Conservation (phyloP, 768 basidiomycete genomes). For the Roridomyces roridus region DNA sequence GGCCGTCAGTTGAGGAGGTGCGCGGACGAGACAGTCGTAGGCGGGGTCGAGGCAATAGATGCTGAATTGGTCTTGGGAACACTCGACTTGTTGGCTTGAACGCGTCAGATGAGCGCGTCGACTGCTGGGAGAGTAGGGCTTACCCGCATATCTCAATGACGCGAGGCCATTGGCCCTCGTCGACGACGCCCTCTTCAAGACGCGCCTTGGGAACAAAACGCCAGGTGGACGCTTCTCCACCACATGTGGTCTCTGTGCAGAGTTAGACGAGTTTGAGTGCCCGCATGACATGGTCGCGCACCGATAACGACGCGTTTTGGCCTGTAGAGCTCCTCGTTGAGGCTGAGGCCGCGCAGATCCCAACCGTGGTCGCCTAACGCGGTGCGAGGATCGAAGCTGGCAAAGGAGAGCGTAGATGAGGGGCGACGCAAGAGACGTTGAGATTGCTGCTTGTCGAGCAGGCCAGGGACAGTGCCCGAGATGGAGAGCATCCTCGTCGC, state of each 20-base stretch:
- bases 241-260: conserved; percentile 50
- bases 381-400: conserved; percentile 73
- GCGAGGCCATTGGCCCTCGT: conserved; percentile 79
- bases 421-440: conserved; percentile 65
- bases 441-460: conserved; percentile 64
- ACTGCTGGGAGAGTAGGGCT: conserved; percentile 30
- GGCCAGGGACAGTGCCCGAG: conserved; percentile 60
- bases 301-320: conserved; percentile 78
- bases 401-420: conserved; percentile 70
- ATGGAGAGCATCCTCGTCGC: conserved; percentile 10
- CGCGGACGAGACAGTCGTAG: conserved; percentile 70
- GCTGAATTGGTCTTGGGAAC: conserved; percentile 84
- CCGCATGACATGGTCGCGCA: not conserved
- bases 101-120: conserved; percentile 18
- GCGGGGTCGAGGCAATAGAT: conserved; percentile 80
- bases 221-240: conserved; percentile 68
- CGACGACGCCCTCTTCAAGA: conserved; percentile 56
- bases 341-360: conserved; percentile 46
- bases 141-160: conserved; percentile 74
- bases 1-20: conserved; percentile 41
- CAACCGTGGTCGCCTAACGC: conserved; percentile 50
- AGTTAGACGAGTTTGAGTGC: not conserved
- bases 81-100: conserved; percentile 52
- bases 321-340: conserved; percentile 53
- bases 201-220: conserved; percentile 79